Percentiles rank a stretch among this genome's conserved stretches.
Conservation (phyloP, 352 stramenopile species). For the Peronospora destructor region DNA sequence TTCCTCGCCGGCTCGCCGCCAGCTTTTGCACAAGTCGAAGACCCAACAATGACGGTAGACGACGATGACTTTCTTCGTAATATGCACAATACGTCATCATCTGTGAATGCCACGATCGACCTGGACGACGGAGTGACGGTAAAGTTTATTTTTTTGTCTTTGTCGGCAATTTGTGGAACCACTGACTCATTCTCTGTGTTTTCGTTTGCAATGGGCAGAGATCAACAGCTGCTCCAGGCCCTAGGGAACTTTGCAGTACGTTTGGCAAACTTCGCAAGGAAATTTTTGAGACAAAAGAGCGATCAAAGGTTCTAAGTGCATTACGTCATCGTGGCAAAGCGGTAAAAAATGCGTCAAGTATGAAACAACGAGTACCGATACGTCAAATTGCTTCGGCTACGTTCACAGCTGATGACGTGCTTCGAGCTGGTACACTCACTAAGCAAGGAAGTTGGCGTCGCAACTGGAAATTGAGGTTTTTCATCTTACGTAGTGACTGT, state of each 20-base stretch:
- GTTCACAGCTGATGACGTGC: slow-evolving; percentile 65
- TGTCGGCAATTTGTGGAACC: slow-evolving; percentile 9
- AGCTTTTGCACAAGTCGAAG: slow-evolving; percentile 27
- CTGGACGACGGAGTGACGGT: slow-evolving; percentile 14
- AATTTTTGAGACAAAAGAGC: slow-evolving; percentile 71
- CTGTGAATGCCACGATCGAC: slow-evolving; percentile 18
- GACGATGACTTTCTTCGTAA: slow-evolving; percentile 26
- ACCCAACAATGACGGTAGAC: slow-evolving; percentile 17
- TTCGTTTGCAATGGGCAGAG: slow-evolving; percentile 7
- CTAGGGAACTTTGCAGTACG: slow-evolving; percentile 35
- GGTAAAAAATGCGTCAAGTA: slow-evolving; percentile 12
- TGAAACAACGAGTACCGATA: slow-evolving; percentile 13
- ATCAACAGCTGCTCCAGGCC: slow-evolving; percentile 3
- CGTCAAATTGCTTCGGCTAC: slow-evolving; percentile 30
- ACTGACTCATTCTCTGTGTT: slow-evolving; percentile 1
- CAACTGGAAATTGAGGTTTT: slow-evolving; percentile 85
- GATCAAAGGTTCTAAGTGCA: slow-evolving; percentile 67
- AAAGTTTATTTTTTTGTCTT: slow-evolving; percentile 3
- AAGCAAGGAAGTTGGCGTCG: slow-evolving; percentile 81
- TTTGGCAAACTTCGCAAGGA: slow-evolving; percentile 73
- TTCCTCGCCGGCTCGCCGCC: slow-evolving; percentile 15
- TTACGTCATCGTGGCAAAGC: slow-evolving; percentile 60
- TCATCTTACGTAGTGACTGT: slow-evolving; percentile 67
- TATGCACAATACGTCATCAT: slow-evolving; percentile 27
- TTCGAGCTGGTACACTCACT: slow-evolving; percentile 51